Evolutionary conservation across 345 rosid genomes (phyloP), one percentile per base, ranked within the genome.

Genomic region (Erysimum cheiranthoides): DNA sequence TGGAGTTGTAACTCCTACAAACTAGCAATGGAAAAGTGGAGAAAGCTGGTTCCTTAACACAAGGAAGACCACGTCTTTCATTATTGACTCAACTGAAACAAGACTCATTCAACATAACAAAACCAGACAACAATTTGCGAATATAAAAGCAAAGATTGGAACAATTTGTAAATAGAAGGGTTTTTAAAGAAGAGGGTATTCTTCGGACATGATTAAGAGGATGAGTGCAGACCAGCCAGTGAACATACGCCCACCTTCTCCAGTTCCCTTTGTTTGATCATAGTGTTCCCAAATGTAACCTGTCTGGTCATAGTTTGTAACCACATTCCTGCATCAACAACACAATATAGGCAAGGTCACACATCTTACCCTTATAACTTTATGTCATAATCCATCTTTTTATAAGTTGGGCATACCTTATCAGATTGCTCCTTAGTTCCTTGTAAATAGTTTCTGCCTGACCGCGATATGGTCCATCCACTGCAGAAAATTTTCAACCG

Each of bases 231-330:
- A 88, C 97, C 97, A 95, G 47, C 97, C 96, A 10, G 97, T 90
- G 75, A 95, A 95, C 9, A 81, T 53, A 8, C 91, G 92, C 10
- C 87, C 80, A 32, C 97, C 93, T 75, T 90, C 86, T 51, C 97
- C 93, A 50, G 82, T 88, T 18, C 97, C 96, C 10, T 77, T 85
- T 80, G 60, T 81, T 83, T 92, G 97, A 70, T 87, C 93, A 65
- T 92, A 92, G 68, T 95, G 97, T 73, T 95, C 97, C 99, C 97
- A 95, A 51, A 90, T 73, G 69, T 80, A 92, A 40, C 99, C 97
- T 3, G 94, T 92, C 53, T 79, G 76, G 61, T 85, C 62, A 82
- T 92, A 92, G 82, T 90, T 95, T 42, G 68, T 73, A 60, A 90
- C 91, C 63, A 92, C 88, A 64, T 89, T 92, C 69, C 96, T 90